phyloP scores from a whole-genome alignment of 257 asterid genomes.

The Solanum ossicruentum region DNA sequence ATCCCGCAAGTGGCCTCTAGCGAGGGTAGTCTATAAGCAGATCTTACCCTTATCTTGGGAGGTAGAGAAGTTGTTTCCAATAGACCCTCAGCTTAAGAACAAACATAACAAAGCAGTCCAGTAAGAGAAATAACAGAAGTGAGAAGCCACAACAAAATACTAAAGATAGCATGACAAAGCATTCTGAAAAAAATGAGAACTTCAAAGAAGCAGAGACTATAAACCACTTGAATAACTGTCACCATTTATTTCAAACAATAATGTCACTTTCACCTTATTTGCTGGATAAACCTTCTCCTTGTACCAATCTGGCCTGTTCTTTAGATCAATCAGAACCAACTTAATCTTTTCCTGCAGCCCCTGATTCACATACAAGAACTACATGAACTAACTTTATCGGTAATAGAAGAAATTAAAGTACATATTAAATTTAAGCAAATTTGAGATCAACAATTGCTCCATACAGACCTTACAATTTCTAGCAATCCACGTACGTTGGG shows the following conservation, averaged over 20 bases:
- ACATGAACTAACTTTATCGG: background rate
- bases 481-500: constrained; percentile 82
- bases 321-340: constrained; percentile 66
- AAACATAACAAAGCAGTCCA: too few species aligned
- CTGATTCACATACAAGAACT: constrained; percentile 23
- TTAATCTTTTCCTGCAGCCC: constrained; percentile 62
- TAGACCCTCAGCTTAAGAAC: too few species aligned
- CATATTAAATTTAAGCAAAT: background rate
- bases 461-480: constrained; percentile 58
- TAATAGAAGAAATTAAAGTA: background rate
- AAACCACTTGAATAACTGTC: background rate
- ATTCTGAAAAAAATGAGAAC: background rate
- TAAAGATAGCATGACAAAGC: too few species aligned
- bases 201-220: background rate
- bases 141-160: too few species aligned
- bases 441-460: background rate
- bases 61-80: too few species aligned
- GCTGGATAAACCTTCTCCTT: constrained; percentile 80
- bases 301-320: constrained; percentile 81
- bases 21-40: too few species aligned
- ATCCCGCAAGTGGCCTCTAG: too few species aligned
- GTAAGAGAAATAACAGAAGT: too few species aligned
- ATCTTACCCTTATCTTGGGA: too few species aligned
- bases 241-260: background rate
- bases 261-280: constrained; percentile 43